Percentiles rank a stretch among this genome's conserved stretches.
Conservation (phyloP, 2,329 filamentous ascomycete genomes). For the Ampelomyces quisqualis region DNA sequence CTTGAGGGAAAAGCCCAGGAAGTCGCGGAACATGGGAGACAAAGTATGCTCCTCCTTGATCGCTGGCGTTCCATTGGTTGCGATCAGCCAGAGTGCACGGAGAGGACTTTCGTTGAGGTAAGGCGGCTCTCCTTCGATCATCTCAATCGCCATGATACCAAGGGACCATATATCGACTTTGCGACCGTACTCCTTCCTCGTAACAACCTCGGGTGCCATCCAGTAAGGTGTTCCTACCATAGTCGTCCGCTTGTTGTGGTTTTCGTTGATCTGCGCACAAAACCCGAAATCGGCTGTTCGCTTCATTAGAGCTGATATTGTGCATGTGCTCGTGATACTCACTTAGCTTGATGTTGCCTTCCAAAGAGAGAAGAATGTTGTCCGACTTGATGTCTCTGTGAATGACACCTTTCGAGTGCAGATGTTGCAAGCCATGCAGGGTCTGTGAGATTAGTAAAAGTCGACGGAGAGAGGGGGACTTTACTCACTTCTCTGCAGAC, state of each 20-base stretch:
- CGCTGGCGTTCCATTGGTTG: constrained; percentile 89
- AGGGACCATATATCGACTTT: constrained; percentile 99
- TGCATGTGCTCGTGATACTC: constrained; percentile 42
- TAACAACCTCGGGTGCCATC: constrained; percentile 99
- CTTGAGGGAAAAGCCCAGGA: constrained; percentile 88
- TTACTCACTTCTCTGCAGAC: constrained; percentile 76
- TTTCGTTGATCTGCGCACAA: constrained; percentile 96
- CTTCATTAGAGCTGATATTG: constrained; percentile 6
- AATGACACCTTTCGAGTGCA: constrained; percentile 97
- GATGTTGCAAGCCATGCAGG: constrained; percentile 84
- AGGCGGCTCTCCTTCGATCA: constrained; percentile 98
- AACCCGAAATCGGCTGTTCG: constrained; percentile 89
- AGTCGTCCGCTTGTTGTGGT: constrained; percentile 94
- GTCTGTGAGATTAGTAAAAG: constrained; percentile 54
- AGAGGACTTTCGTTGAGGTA: constrained; percentile 95
- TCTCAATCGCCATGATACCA: constrained; percentile 99
- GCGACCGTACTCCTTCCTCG: constrained; percentile 92
- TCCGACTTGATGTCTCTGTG: constrained; percentile 99
- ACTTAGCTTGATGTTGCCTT: constrained; percentile 98
- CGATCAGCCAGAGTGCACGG: constrained; percentile 90
- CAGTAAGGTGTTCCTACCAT: constrained; percentile 99
- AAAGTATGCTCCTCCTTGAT: constrained; percentile 92
- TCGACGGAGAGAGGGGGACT: too few relatives aligned
- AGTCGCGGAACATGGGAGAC: constrained; percentile 81
- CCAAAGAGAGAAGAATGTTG: constrained; percentile 90